Percentiles rank a stretch among this genome's conserved stretches.
phyloP scores from a whole-genome alignment of 106 monocot species.

The Dendrobium catenatum region DNA sequence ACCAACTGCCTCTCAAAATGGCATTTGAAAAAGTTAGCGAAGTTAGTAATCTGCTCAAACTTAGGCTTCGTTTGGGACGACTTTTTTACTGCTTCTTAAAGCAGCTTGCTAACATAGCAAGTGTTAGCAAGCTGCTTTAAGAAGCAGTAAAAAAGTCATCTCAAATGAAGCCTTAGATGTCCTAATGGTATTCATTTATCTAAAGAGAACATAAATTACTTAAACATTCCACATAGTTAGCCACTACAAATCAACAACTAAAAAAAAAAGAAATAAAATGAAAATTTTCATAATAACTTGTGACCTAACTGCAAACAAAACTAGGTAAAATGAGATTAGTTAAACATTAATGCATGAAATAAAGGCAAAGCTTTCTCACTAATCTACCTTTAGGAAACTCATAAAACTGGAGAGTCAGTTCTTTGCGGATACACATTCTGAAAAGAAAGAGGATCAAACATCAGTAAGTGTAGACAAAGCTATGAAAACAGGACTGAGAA shows the following conservation, averaged over 20 bases:
- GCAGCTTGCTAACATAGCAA: too few relatives aligned
- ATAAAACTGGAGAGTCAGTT: neutral
- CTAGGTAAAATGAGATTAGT: neutral
- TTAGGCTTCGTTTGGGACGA: neutral
- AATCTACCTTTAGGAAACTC: neutral
- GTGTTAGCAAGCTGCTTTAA: too few relatives aligned
- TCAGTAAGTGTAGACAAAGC: neutral
- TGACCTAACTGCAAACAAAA: neutral
- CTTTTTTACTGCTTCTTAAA: too few relatives aligned
- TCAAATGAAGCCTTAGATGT: too few relatives aligned
- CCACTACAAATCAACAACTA: too few relatives aligned
- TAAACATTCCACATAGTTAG: neutral
- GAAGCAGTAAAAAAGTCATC: too few relatives aligned
- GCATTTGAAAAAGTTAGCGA: neutral
- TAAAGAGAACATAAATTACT: neutral
- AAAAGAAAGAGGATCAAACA: neutral
- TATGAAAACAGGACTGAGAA: neutral
- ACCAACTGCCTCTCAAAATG: conserved; percentile 12
- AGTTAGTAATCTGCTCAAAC: neutral
- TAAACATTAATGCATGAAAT: neutral
- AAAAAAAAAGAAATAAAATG: neutral
- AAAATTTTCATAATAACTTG: neutral
- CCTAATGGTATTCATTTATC: neutral
- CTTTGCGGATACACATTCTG: neutral
- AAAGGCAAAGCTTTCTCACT: neutral